Base-by-base conservation (phyloP, 1,284 basidiomycete species). In the Cerrena zonata region DNA sequence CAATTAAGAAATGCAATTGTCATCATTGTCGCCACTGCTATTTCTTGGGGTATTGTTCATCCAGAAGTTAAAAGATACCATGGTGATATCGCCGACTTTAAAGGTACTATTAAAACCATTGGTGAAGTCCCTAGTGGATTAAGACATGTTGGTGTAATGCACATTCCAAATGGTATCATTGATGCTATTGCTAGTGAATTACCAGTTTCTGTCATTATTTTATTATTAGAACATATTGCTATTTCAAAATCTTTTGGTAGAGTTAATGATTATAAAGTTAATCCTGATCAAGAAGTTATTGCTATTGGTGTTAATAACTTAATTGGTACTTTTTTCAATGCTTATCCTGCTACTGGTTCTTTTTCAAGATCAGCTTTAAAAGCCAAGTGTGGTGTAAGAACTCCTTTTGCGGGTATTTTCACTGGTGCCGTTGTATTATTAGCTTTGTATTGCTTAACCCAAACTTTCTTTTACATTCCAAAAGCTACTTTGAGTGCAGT, bases 301-400 rank as follows among this genome's bases (percentile, higher is more conserved):
- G 94, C 95, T 36, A 97, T 99, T 57, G 95, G 95, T 40, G 92
- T 97, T 21, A 84, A 91, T n/a, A 94, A 94, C 65, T 87, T 86
- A 1, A 66, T 93, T 55, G 91, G 91, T 4, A 85, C 86, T 15
- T 73, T 86, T 59, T 95, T 96, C 65, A 80, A 83, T 49, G 94
- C 91, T 1, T 98, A 97, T 69, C 93, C 95, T 12, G 91, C 94
- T 0, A 98, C 95, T 5, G 95, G 95, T 11, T 97, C 94, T 0
- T 98, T 98, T 78, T 96, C 93, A 44, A 91, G 95, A 40, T 91
- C 93, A 5, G 94, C 94, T 2, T 78, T 98, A 69, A 93, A 97
- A 72, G 86, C 90, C 48, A 96, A 95, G 72, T 94, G 91, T 0
- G 95, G 94, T 52, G 94, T 96, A n/a, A 85, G 94, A 56, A 96